Base-by-base conservation (phyloP, 495 filamentous ascomycete species). In the Patellaria atrata region DNA sequence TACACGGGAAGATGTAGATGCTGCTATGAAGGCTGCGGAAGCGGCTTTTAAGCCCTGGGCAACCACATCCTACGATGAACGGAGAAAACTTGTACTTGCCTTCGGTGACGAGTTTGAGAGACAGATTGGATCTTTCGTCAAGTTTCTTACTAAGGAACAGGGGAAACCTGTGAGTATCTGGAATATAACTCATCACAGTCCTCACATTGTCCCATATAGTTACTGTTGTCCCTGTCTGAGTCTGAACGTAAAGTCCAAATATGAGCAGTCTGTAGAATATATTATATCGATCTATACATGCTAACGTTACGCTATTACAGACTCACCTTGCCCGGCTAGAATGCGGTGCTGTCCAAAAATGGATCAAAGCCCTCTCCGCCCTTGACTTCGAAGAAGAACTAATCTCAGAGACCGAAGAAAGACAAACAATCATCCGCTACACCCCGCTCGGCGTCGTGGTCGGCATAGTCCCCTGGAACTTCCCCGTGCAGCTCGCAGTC, bases 391-490 rank as follows among this genome's bases (percentile, higher is more conserved):
- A n/a, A n/a, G n/a, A n/a, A n/a, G n/a, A n/a, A n/a, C n/a, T n/a
- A n/a, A n/a, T n/a, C n/a, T n/a, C n/a, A n/a, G n/a, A 26, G 23
- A 26, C 23, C 23, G 8, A 26, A 26, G n/a, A 26, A 26, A 8
- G n/a, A 8, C 23, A n/a, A n/a, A 8, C 23, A 8, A 26, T n/a
- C n/a, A n/a, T n/a, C n/a, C n/a, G n/a, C n/a, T 60, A 73, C 47
- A 41, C 49, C 9, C 68, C 69, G 0, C 44, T 71, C 13, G 69
- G 69, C 11, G 60, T 71, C 17, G 54, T 53, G n/a, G 65, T 48
- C 1, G 68, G 60, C 3, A 62, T 72, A 15, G 57, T 61, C 4
- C 68, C 69, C 4, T 73, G 67, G 63, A 73, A 71, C 43, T 70
- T 63, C 35, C 67, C 67, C 20, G 44, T 70, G 6, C 40, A 71